Percentiles rank a stretch among this genome's conserved stretches.
Conservation (phyloP, 2,329 filamentous ascomycete species). For the Stachybotrys chartarum region DNA sequence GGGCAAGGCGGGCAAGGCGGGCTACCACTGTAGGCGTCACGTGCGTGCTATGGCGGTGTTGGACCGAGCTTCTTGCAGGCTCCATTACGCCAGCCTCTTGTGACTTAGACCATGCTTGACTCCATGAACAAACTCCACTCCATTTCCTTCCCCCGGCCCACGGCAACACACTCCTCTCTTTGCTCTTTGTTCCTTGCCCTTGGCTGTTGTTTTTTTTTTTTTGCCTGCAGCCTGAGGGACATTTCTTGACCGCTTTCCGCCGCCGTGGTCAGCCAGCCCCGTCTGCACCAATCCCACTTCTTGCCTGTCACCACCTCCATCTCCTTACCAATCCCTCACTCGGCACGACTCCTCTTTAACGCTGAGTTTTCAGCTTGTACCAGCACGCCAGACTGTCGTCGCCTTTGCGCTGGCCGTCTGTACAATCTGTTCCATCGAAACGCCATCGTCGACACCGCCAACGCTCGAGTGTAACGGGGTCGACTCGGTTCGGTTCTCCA, state of each 20-base stretch:
- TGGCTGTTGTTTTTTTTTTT: neutral
- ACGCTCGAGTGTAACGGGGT: neutral
- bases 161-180: neutral
- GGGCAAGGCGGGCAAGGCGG: no score
- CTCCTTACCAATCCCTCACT: neutral
- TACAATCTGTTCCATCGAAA: neutral
- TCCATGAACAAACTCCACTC: neutral
- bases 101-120: neutral
- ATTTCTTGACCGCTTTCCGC: constrained; percentile 10
- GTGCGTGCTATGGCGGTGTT: neutral
- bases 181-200: constrained; percentile 7
- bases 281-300: neutral
- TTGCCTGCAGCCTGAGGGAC: constrained; percentile 3
- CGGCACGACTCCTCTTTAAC: neutral
- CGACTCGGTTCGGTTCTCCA: neutral
- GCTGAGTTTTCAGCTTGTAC: neutral
- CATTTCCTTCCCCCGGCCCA: neutral
- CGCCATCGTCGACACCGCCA: constrained; percentile 3
- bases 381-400: neutral
- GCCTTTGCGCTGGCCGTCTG: neutral
- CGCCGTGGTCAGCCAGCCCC: neutral
- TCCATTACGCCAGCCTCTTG: neutral
- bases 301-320: neutral
- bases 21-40: neutral
- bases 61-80: neutral